Percentiles rank a stretch among this genome's conserved stretches.
phyloP scores from a whole-genome alignment of 1,284 basidiomycete genomes.

The Fistulina hepatica region DNA sequence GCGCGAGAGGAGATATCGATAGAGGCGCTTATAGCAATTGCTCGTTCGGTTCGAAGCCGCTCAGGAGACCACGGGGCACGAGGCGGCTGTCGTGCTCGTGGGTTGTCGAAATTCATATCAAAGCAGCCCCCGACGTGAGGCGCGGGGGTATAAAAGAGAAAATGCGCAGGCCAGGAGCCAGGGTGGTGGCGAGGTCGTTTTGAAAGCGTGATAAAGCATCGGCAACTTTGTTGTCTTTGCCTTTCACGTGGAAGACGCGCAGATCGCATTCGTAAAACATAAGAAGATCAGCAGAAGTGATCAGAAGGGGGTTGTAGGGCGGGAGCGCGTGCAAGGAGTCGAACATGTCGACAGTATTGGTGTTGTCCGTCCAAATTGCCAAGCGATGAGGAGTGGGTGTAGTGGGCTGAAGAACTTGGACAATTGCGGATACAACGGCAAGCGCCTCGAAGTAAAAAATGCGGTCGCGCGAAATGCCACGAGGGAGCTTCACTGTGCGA shows the following conservation, averaged over 20 bases:
- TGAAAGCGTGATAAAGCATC: constrained; percentile 8
- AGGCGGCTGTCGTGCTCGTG: constrained; percentile 18
- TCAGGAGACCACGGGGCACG: constrained; percentile 24
- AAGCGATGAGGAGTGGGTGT: constrained; percentile 5
- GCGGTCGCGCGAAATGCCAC: constrained; percentile 11
- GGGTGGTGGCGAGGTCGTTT: constrained; percentile 3
- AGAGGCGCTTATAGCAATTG: constrained; percentile 23
- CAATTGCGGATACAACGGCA: constrained; percentile 17
- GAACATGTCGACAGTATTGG: constrained; percentile 27
- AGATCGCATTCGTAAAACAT: constrained; percentile 15
- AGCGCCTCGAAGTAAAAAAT: constrained; percentile 26
- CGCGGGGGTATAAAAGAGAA: constrained; percentile 20
- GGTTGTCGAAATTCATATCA: constrained; percentile 16
- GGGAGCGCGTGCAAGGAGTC: constrained; percentile 18
- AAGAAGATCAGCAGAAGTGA: constrained; percentile 18
- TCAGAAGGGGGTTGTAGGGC: constrained; percentile 24
- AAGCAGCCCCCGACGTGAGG: constrained; percentile 19
- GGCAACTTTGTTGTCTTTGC: constrained; percentile 8
- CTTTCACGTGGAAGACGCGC: constrained; percentile 4
- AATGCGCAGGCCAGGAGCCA: constrained; percentile 16
- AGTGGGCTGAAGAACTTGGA: background rate
- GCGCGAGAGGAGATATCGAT: constrained; percentile 21
- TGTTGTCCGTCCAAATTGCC: constrained; percentile 25
- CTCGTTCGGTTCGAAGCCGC: constrained; percentile 21
- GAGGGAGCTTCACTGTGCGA: constrained; percentile 11